phyloP scores from a whole-genome alignment of 2,329 filamentous ascomycete genomes.

The Bipolaris sorokiniana region DNA sequence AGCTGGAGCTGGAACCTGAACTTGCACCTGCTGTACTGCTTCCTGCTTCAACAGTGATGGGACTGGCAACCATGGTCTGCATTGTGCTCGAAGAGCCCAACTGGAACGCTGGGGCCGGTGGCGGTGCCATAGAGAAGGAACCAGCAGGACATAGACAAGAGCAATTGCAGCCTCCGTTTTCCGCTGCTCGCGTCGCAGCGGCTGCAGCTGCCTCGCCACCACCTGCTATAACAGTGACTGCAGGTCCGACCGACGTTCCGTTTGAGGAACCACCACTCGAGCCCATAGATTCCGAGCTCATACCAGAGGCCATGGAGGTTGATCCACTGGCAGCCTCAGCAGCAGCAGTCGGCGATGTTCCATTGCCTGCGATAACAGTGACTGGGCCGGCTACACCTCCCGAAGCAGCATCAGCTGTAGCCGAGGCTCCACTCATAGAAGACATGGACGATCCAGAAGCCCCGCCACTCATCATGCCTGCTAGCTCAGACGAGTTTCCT shows the following conservation, averaged over 20 bases:
- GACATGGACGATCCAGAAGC: background rate
- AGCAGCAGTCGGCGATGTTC: slow-evolving; percentile 17
- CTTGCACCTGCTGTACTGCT: slow-evolving; percentile 17
- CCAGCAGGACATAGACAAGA: slow-evolving; percentile 39
- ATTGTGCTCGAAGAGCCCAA: slow-evolving; percentile 31
- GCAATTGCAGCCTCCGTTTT: slow-evolving; percentile 35
- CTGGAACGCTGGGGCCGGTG: slow-evolving; percentile 37
- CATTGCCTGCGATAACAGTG: slow-evolving; percentile 21
- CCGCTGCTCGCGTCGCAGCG: slow-evolving; percentile 21
- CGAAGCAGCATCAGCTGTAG: background rate
- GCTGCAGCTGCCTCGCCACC: slow-evolving; percentile 7
- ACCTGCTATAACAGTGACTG: slow-evolving; percentile 36
- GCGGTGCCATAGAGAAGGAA: slow-evolving; percentile 40
- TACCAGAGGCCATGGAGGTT: slow-evolving; percentile 8
- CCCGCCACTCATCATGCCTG: slow-evolving; percentile 11
- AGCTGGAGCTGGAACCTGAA: background rate
- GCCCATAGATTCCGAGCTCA: slow-evolving; percentile 17
- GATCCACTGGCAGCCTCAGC: slow-evolving; percentile 17
- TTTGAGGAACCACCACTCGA: slow-evolving; percentile 21
- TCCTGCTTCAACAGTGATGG: slow-evolving; percentile 33
- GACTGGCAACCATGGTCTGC: slow-evolving; percentile 29
- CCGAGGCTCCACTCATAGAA: background rate
- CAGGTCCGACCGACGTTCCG: slow-evolving; percentile 14
- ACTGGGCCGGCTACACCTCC: background rate
- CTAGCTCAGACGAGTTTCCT: background rate